A percentile compares a stretch with the other conserved stretches of the same genome.
These are phyloP conservation scores for Yamadazyma oceani DNA, from an alignment of 1,139 yeast genomes.

Conservation along the genomic window DNA sequence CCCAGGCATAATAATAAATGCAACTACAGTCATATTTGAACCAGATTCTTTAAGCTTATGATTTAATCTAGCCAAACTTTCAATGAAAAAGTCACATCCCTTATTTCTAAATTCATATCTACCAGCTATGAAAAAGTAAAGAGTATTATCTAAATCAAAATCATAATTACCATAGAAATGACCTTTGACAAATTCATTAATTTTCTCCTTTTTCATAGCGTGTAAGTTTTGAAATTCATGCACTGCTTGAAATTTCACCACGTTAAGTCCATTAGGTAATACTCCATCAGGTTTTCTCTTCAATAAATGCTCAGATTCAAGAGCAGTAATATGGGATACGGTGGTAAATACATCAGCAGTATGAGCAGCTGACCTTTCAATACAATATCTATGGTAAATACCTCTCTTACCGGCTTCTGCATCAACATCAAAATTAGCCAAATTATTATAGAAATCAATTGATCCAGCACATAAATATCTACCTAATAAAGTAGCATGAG, in stretches of 20 bases:
- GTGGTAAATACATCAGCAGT: constrained; percentile 97
- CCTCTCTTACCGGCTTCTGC: constrained; percentile 98
- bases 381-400: constrained; percentile 93
- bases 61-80: constrained; percentile 87
- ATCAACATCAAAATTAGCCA: constrained; percentile 90
- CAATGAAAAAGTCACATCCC: constrained; percentile 95
- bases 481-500: constrained; percentile 95
- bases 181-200: constrained; percentile 92
- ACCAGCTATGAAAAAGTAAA: constrained; percentile 95
- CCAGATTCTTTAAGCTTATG: constrained; percentile 79
- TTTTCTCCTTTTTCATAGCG: constrained; percentile 86
- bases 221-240: constrained; percentile 98
- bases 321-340: constrained; percentile 94
- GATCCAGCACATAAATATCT: constrained; percentile 95
- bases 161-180: constrained; percentile 97
- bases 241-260: constrained; percentile 93
- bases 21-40: constrained; percentile 90
- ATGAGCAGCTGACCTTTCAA: constrained; percentile 95
- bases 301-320: constrained; percentile 87
- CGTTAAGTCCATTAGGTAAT: constrained; percentile 93
- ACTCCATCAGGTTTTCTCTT: constrained; percentile 98
- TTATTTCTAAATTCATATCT: constrained; percentile 95
- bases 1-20: constrained; percentile 99
- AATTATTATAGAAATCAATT: constrained; percentile 91
- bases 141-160: constrained; percentile 89